Evolutionary conservation across 768 basidiomycete species (phyloP).

Genomic region (Podaxis sp.): DNA sequence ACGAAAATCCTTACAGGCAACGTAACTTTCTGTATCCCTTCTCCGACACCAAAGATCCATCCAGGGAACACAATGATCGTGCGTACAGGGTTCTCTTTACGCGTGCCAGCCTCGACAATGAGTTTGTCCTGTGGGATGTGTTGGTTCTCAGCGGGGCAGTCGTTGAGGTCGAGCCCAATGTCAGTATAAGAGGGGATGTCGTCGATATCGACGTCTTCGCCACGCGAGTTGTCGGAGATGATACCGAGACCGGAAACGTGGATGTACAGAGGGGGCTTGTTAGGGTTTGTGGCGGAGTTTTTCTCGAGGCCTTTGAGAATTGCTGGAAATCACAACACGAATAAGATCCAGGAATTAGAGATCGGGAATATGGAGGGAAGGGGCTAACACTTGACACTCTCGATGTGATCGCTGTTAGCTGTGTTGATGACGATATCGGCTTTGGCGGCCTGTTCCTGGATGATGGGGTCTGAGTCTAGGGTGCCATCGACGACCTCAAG

Average conservation of each 20-base stretch:
- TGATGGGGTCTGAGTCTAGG: background rate
- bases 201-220: conserved; percentile 31
- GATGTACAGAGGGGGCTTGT: conserved; percentile 41
- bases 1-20: conserved; percentile 37
- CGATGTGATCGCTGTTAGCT: conserved; percentile 10
- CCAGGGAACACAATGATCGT: conserved; percentile 43
- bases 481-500: conserved; percentile 4
- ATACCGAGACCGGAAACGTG: conserved; percentile 44
- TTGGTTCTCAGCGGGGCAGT: conserved; percentile 22
- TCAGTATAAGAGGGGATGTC: conserved; percentile 36
- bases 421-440: conserved; percentile 7
- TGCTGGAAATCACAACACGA: conserved; percentile 21
- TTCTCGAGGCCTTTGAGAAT: conserved; percentile 38
- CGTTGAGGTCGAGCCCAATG: conserved; percentile 32
- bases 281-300: conserved; percentile 33
- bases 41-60: conserved; percentile 43
- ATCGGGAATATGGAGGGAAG: background rate
- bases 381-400: conserved; percentile 1
- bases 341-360: background rate
- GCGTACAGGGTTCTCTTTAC: conserved; percentile 38
- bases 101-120: conserved; percentile 41
- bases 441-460: conserved; percentile 10
- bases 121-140: conserved; percentile 25
- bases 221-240: conserved; percentile 38
- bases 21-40: conserved; percentile 40